Base-by-base conservation (phyloP, 2,329 filamentous ascomycete genomes). In the Cladosporium sp. region DNA sequence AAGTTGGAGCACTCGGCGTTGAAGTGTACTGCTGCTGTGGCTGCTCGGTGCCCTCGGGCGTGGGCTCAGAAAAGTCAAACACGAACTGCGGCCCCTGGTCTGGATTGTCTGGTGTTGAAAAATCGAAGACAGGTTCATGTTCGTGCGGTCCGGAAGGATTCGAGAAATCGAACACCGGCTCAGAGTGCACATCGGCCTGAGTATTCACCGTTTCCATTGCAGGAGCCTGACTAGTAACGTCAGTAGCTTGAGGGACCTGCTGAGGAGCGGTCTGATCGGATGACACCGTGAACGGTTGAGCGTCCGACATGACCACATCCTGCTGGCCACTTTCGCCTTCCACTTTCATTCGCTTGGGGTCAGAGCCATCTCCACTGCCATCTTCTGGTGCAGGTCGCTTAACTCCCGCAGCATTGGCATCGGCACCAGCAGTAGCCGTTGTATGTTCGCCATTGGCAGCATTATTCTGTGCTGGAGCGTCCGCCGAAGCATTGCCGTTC, bases 81-180 rank as follows among this genome's bases (percentile, higher is more conserved):
- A 63, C 60, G n/a, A 51, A 51, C 26, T 63, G 60, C 23, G 60
- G 48, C 21, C 28, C 25, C 43, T 63, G 60, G 16, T 63, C 60
- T 13, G 48, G 30, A 11, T 36, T 23, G 32, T 63, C 60, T 8
- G 60, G 60, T 10, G 60, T 63, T 18, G 60, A 63, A 25, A 63
- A 63, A 25, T 63, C 60, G n/a, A 63, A 63, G 32, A 56, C 34
- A 14, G 49, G 60, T 16, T 61, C 58, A 28, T 61, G 58, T 11
- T 53, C 60, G 25, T 63, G 48, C 1, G 30, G 18, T 7, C 26
- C 49, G 1, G 59, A 51, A 11, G 60, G 60, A 21, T 54, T 63
- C 23, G 60, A 63, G 26, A 63, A 63, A 21, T 63, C 60, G 34
- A 63, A 63, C 32, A 56, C 60, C 5, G 60, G 60, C 16, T 63